phyloP scores from a whole-genome alignment of 495 filamentous ascomycete species.

The Viridothelium virens region DNA sequence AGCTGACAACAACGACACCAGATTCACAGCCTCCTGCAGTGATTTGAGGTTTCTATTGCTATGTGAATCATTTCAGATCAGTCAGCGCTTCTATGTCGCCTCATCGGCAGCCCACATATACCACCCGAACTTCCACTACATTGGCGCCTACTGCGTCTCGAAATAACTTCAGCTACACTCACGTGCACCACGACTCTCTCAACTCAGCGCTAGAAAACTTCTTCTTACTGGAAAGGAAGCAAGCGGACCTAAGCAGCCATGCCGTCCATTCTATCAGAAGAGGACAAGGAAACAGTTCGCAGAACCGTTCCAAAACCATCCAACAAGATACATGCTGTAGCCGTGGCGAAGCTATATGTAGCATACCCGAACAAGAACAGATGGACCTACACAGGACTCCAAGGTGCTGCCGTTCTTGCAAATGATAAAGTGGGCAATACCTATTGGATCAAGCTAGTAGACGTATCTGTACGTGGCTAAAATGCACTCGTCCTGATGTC shows the following conservation, averaged over 20 bases:
- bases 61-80: neutral
- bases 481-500: neutral
- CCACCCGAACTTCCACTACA: neutral
- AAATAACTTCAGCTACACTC: neutral
- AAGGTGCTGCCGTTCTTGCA: slow-evolving; percentile 86
- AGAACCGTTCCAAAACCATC: slow-evolving; percentile 79
- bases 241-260: slow-evolving; percentile 39
- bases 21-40: neutral
- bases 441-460: slow-evolving; percentile 94
- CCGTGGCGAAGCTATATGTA: slow-evolving; percentile 88
- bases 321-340: slow-evolving; percentile 93
- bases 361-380: slow-evolving; percentile 74
- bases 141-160: neutral
- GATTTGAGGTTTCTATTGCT: neutral
- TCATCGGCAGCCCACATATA: neutral
- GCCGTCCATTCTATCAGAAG: slow-evolving; percentile 82
- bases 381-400: slow-evolving; percentile 94
- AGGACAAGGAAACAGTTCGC: slow-evolving; percentile 90
- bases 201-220: neutral
- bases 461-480: slow-evolving; percentile 68
- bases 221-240: neutral
- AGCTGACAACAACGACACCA: neutral
- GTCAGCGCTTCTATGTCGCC: neutral
- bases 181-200: neutral
- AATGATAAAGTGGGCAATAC: slow-evolving; percentile 93